A percentile compares a stretch with the other conserved stretches of the same genome.
Evolutionary conservation across 2,329 filamentous ascomycete genomes (phyloP).

Genomic region (Biscogniauxia sp.): DNA sequence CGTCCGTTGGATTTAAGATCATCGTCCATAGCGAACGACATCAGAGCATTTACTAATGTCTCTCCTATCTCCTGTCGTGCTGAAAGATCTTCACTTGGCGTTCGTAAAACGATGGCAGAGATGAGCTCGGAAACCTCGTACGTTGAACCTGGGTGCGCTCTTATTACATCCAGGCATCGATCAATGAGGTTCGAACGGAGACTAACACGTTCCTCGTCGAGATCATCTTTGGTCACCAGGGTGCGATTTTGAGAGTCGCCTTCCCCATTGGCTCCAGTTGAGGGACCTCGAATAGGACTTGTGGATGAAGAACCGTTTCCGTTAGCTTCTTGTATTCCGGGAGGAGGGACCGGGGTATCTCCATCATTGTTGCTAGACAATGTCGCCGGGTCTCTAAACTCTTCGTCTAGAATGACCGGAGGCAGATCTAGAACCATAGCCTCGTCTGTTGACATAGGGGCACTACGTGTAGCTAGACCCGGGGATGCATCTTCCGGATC

Average conservation of each 20-base stretch:
- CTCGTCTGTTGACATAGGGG: conserved; percentile 19
- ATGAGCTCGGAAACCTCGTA: conserved; percentile 91
- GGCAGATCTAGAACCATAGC: conserved; percentile 28
- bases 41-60: conserved; percentile 79
- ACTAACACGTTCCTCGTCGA: conserved; percentile 72
- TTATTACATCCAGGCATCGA: conserved; percentile 84
- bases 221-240: conserved; percentile 67
- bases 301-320: conserved; percentile 21
- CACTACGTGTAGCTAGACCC: conserved; percentile 30
- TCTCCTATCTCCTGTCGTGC: conserved; percentile 71
- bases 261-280: conserved; percentile 18
- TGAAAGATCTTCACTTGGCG: conserved; percentile 49
- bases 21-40: conserved; percentile 62
- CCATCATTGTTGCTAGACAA: conserved; percentile 16
- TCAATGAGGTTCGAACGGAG: conserved; percentile 80
- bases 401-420: conserved; percentile 25
- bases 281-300: conserved; percentile 20
- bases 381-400: conserved; percentile 15
- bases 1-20: conserved; percentile 60
- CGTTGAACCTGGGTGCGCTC: conserved; percentile 81
- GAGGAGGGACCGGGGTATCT: conserved; percentile 22
- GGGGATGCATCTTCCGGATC: conserved; percentile 33
- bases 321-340: conserved; percentile 25
- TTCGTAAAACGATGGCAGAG: conserved; percentile 63
- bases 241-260: conserved; percentile 21